phyloP scores from a whole-genome alignment of 176 grass and related monocot species.

The Saccharum spontaneum region DNA sequence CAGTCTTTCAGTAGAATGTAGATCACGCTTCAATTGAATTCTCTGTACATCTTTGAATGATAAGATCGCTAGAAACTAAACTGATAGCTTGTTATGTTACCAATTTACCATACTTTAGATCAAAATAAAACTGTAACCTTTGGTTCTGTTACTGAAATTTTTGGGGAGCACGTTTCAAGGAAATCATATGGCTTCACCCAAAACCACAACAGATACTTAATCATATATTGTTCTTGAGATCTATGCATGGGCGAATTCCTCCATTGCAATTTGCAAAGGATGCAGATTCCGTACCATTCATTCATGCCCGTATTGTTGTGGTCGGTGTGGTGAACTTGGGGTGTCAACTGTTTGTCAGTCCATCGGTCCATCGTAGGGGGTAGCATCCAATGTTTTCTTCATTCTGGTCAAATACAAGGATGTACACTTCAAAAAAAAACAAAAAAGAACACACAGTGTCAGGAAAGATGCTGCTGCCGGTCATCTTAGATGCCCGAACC shows the following conservation, averaged over 20 bases:
- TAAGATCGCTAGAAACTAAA: neutral
- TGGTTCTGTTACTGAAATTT: neutral
- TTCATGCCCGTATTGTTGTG: neutral
- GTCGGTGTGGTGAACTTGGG: conserved; percentile 36
- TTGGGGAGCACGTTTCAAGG: neutral
- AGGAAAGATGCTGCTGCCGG: conserved; percentile 42
- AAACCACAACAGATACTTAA: conserved; percentile 17
- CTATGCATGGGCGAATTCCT: neutral
- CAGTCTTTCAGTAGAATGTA: neutral
- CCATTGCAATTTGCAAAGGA: neutral
- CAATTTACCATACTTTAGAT: neutral
- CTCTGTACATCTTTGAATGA: neutral
- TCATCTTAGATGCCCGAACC: conserved; percentile 49
- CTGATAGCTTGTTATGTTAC: neutral
- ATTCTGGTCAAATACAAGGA: conserved; percentile 34
- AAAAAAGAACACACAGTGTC: conserved; percentile 7
- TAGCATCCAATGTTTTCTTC: conserved; percentile 29
- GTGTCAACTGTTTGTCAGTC: conserved; percentile 36
- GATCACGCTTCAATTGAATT: neutral
- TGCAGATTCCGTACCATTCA: neutral
- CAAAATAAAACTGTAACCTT: conserved; percentile 11
- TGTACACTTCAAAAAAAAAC: too few species aligned
- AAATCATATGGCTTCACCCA: neutral
- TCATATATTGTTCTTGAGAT: conserved; percentile 16
- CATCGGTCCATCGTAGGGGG: conserved; percentile 27